phyloP scores from a whole-genome alignment of 2,329 filamentous ascomycete species.

The Cryphonectria naterciae region DNA sequence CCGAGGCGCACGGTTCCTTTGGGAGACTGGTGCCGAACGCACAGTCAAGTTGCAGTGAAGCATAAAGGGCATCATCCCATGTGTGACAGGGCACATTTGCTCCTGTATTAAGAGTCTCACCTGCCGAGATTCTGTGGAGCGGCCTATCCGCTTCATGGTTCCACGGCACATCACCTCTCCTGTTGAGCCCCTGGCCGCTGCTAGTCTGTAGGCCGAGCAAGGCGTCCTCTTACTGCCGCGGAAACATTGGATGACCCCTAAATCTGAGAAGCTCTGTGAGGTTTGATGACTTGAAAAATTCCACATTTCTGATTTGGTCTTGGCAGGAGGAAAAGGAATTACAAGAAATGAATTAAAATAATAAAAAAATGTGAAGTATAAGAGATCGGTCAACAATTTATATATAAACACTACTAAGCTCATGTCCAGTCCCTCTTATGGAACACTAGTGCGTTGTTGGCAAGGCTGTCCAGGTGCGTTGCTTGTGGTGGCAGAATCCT shows the following conservation, averaged over 20 bases:
- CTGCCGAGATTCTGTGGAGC: background rate
- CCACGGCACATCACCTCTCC: background rate
- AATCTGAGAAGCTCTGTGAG: background rate
- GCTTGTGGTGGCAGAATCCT: background rate
- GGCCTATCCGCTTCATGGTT: background rate
- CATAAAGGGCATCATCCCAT: background rate
- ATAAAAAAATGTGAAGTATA: background rate
- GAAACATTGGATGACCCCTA: background rate
- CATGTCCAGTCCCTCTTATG: background rate
- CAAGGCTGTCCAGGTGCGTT: background rate
- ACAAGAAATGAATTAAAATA: background rate
- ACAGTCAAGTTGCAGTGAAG: constrained; percentile 1
- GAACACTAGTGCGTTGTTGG: background rate
- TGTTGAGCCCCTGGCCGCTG: background rate
- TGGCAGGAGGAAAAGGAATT: background rate
- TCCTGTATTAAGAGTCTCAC: background rate
- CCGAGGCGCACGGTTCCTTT: background rate
- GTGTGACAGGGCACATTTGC: background rate
- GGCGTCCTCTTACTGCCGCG: background rate
- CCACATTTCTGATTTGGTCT: background rate
- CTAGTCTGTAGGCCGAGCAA: background rate
- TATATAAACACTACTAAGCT: background rate
- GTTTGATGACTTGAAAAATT: background rate
- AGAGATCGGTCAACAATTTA: background rate
- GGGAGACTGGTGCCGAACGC: background rate